These are phyloP conservation scores for Hansenula lynferdii DNA, from an alignment of 1,139 yeast species.

Conservation along the genomic window DNA sequence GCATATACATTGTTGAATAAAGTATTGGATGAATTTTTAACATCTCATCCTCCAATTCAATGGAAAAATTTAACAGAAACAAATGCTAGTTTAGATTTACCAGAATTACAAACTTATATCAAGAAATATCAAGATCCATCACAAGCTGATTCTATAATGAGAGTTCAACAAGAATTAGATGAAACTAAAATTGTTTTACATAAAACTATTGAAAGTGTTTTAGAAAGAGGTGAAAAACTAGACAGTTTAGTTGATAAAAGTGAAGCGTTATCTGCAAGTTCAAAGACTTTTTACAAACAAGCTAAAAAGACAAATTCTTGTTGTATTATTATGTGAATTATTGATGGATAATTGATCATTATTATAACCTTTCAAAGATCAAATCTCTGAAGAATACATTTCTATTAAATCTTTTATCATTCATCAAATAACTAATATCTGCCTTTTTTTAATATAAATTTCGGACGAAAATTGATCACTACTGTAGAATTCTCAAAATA, in stretches of 20 bases:
- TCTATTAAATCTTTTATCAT: no score
- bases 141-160: slow-evolving; percentile 95
- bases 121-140: slow-evolving; percentile 92
- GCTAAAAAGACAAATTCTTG: slow-evolving; percentile 98
- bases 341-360: no score
- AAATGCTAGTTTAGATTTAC: slow-evolving; percentile 45
- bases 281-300: slow-evolving; percentile 93
- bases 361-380: no score
- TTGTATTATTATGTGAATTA: slow-evolving; percentile 65
- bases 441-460: no score
- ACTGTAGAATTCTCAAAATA: no score
- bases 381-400: no score
- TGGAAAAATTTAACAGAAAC: slow-evolving; percentile 61
- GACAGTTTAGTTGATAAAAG: slow-evolving; percentile 93
- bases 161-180: slow-evolving; percentile 95
- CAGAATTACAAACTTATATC: slow-evolving; percentile 64
- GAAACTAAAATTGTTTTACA: slow-evolving; percentile 96
- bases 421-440: no score
- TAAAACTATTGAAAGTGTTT: slow-evolving; percentile 90
- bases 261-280: slow-evolving; percentile 83
- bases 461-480: no score
- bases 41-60: slow-evolving; percentile 70
- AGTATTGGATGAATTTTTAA: slow-evolving; percentile 82
- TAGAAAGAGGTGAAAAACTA: slow-evolving; percentile 94
- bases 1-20: slow-evolving; percentile 92